A percentile compares a stretch with the other conserved stretches of the same genome.
Evolutionary conservation across 352 stramenopile genomes (phyloP).

Genomic region (Elongisporangium anandrum): DNA sequence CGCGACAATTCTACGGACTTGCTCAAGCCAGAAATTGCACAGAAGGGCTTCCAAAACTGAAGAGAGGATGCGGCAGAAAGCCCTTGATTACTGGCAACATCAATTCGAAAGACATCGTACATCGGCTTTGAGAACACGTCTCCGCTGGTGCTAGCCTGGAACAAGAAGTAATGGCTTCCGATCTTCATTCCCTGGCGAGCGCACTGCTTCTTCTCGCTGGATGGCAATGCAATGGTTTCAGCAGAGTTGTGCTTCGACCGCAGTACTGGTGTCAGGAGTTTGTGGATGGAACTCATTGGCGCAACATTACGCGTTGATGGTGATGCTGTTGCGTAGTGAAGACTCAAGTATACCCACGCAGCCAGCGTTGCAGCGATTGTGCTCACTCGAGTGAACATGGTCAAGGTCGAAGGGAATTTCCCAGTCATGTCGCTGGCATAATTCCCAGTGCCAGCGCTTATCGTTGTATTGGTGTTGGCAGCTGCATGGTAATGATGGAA

Average conservation of each 20-base stretch:
- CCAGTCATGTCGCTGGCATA: not conserved
- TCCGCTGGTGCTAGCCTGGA: not conserved
- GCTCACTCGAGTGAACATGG: conserved; percentile 26
- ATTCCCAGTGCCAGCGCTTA: not conserved
- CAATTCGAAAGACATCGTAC: conserved; percentile 8
- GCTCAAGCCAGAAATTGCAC: conserved; percentile 1
- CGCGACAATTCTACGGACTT: not conserved
- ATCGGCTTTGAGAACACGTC: conserved; percentile 11
- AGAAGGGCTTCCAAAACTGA: conserved; percentile 17
- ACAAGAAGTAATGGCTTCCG: not conserved
- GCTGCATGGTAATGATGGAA: conserved; percentile 7
- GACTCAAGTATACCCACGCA: conserved; percentile 36
- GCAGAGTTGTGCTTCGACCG: too few relatives aligned
- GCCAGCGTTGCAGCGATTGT: conserved; percentile 41
- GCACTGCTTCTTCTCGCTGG: not conserved
- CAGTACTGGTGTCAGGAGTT: not conserved
- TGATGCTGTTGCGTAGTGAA: conserved; percentile 16
- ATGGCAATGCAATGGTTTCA: not conserved
- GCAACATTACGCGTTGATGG: not conserved
- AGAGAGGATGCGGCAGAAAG: not conserved
- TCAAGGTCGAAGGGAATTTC: conserved; percentile 1
- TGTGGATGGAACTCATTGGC: not conserved
- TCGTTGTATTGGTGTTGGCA: not conserved
- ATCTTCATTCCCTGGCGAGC: not conserved
- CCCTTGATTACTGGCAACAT: conserved; percentile 7